Conservation (phyloP, 805 yeast species). For the Candida stauntonica region DNA sequence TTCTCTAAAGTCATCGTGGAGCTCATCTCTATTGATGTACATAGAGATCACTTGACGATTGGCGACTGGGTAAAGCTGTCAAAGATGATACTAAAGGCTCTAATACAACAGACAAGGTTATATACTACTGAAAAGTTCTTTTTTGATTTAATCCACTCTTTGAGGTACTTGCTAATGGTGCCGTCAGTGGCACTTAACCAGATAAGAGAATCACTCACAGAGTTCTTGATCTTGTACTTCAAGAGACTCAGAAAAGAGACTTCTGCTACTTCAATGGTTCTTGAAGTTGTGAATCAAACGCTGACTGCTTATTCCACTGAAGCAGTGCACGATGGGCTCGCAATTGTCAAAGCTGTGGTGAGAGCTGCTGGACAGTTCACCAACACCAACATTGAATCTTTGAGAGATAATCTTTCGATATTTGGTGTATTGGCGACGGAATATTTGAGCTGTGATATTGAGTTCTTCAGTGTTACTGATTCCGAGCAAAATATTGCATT, state of each 20-base stretch:
- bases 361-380: slow-evolving; percentile 32
- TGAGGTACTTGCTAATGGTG: slow-evolving; percentile 23
- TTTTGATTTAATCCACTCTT: slow-evolving; percentile 25
- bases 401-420: slow-evolving; percentile 40
- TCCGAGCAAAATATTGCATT: not conserved
- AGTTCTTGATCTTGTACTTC: slow-evolving; percentile 23
- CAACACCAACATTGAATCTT: slow-evolving; percentile 36
- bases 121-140: slow-evolving; percentile 26
- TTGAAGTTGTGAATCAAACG: slow-evolving; percentile 44
- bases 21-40: slow-evolving; percentile 21
- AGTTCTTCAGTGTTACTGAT: slow-evolving; percentile 19
- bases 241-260: slow-evolving; percentile 24
- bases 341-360: slow-evolving; percentile 37
- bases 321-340: slow-evolving; percentile 34
- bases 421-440: slow-evolving; percentile 44
- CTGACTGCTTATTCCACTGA: slow-evolving; percentile 28
- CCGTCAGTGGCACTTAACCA: slow-evolving; percentile 24
- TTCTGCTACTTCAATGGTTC: slow-evolving; percentile 29
- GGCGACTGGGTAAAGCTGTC: slow-evolving; percentile 16
- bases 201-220: slow-evolving; percentile 19
- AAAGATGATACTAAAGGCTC: slow-evolving; percentile 8
- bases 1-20: slow-evolving; percentile 27
- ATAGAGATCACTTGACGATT: slow-evolving; percentile 19
- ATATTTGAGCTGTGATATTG: slow-evolving; percentile 30
- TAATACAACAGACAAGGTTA: slow-evolving; percentile 8